Evolutionary conservation across 1,139 yeast species (phyloP).

Genomic region (Yamadazyma triangularis): DNA sequence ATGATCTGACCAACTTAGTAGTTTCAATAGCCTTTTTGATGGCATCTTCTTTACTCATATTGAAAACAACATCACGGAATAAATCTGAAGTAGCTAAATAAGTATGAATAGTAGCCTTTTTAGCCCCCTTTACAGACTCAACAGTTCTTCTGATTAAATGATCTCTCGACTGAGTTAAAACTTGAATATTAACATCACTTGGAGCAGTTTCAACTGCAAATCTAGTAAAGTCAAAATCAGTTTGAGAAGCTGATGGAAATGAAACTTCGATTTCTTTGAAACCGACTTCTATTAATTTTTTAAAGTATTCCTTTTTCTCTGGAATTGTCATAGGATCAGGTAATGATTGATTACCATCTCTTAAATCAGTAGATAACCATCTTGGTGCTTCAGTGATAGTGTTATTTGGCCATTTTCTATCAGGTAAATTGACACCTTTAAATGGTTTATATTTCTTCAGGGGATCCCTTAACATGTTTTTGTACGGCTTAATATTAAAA

Average conservation of each 20-base stretch:
- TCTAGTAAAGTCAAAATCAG: conserved; percentile 93
- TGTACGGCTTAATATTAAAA: conserved; percentile 12
- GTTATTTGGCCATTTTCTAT: conserved; percentile 85
- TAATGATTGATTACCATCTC: conserved; percentile 96
- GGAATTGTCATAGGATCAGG: conserved; percentile 95
- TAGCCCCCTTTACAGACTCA: conserved; percentile 85
- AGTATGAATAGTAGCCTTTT: conserved; percentile 83
- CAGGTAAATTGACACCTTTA: conserved; percentile 60
- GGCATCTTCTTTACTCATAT: conserved; percentile 77
- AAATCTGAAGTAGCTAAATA: conserved; percentile 90
- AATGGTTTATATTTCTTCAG: conserved; percentile 70
- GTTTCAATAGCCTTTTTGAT: conserved; percentile 77
- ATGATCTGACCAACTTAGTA: conserved; percentile 69
- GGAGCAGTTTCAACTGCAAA: conserved; percentile 92
- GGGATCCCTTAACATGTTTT: conserved; percentile 58
- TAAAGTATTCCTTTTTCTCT: conserved; percentile 85
- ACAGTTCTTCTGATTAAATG: conserved; percentile 85
- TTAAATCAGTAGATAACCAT: conserved; percentile 92
- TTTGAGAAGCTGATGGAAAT: conserved; percentile 93
- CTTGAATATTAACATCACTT: conserved; percentile 88
- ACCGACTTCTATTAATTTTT: conserved; percentile 81
- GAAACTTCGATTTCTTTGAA: conserved; percentile 97
- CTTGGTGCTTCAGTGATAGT: conserved; percentile 79
- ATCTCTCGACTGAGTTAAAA: conserved; percentile 87
- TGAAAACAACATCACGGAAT: conserved; percentile 88